Percentiles rank a stretch among this genome's conserved stretches.
Conservation (phyloP, 192 early-diverging fungal genomes). For the Backusella sp. region DNA sequence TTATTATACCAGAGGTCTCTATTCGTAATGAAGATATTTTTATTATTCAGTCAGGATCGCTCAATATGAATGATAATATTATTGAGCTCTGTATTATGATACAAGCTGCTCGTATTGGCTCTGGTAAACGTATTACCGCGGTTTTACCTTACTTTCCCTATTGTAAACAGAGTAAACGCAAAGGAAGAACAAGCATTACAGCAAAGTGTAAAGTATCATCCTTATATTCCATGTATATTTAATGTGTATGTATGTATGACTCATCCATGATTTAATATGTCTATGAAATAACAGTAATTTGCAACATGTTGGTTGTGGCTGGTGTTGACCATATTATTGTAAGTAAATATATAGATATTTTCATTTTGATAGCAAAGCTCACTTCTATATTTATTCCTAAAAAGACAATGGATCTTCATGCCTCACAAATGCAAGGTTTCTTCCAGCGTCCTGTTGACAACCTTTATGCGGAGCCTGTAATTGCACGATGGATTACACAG, state of each 20-base stretch:
- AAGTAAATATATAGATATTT: background rate
- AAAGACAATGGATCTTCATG: conserved; percentile 95
- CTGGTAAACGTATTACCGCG: conserved; percentile 89
- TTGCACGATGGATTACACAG: conserved; percentile 87
- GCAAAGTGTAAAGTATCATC: conserved; percentile 61
- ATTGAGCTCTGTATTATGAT: conserved; percentile 99
- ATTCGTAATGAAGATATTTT: conserved; percentile 98
- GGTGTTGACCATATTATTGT: conserved; percentile 77
- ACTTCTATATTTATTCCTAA: background rate
- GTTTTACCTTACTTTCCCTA: conserved; percentile 98
- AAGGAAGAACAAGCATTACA: conserved; percentile 91
- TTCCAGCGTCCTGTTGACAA: conserved; percentile 94
- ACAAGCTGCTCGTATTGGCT: conserved; percentile 94
- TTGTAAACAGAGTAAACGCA: conserved; percentile 91
- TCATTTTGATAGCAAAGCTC: background rate
- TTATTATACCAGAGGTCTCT: conserved; percentile 70
- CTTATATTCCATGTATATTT: background rate
- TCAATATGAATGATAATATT: conserved; percentile 95
- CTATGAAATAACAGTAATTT: conserved; percentile 57
- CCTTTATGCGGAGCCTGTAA: conserved; percentile 89
- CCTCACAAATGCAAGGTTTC: conserved; percentile 87
- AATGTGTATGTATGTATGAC: background rate
- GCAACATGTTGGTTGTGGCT: conserved; percentile 96
- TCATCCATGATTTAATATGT: background rate
- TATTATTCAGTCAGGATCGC: conserved; percentile 95